Conservation (phyloP, 345 rosid genomes). For the sweet orange (Citrus sinensis) region DNA sequence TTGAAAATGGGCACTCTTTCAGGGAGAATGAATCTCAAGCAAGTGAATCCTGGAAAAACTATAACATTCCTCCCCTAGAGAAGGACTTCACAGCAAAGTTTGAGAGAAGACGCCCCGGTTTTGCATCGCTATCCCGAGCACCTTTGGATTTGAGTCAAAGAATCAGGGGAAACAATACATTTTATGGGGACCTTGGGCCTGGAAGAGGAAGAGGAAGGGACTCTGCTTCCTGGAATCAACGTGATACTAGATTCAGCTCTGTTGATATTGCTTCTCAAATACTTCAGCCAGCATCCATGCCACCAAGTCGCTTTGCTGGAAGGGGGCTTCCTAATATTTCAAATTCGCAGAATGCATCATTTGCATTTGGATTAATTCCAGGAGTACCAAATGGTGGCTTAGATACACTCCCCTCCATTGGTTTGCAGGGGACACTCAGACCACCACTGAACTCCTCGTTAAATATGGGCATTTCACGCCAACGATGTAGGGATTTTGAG, state of each 20-base stretch:
- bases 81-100: slow-evolving; percentile 43
- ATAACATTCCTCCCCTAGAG: slow-evolving; percentile 35
- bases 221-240: slow-evolving; percentile 65
- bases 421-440: slow-evolving; percentile 69
- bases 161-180: slow-evolving; percentile 51
- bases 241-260: slow-evolving; percentile 61
- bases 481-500: slow-evolving; percentile 94
- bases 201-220: slow-evolving; percentile 93
- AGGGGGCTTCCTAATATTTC: slow-evolving; percentile 70
- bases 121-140: slow-evolving; percentile 40
- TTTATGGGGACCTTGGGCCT: slow-evolving; percentile 58
- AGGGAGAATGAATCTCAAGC: slow-evolving; percentile 58
- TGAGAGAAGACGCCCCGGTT: slow-evolving; percentile 60
- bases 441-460: slow-evolving; percentile 58
- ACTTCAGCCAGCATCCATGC: slow-evolving; percentile 55
- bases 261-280: slow-evolving; percentile 72
- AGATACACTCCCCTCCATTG: slow-evolving; percentile 68
- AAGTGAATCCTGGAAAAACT: slow-evolving; percentile 41
- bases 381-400: slow-evolving; percentile 73
- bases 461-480: slow-evolving; percentile 73
- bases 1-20: slow-evolving; percentile 59
- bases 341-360: slow-evolving; percentile 55
- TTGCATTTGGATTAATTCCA: slow-evolving; percentile 79
- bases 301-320: slow-evolving; percentile 59
- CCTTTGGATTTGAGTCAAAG: slow-evolving; percentile 59